Percentiles rank a stretch among this genome's conserved stretches.
Conservation (phyloP, 768 basidiomycete species). For the Kwoniella shandongensis region DNA sequence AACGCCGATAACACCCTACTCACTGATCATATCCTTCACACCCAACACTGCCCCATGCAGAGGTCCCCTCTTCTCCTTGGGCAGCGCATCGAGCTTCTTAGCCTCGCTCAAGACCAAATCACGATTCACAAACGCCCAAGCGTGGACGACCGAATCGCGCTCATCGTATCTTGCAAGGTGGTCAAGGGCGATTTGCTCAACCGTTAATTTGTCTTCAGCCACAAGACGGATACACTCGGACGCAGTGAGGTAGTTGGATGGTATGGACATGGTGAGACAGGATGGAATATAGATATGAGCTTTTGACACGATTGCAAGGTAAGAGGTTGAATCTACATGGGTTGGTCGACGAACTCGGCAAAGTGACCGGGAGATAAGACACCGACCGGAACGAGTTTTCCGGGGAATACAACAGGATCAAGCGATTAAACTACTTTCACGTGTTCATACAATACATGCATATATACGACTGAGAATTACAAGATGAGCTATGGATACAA, state of each 20-base stretch:
- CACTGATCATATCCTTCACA: conserved; percentile 44
- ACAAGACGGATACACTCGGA: conserved; percentile 27
- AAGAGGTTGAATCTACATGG: too few relatives aligned
- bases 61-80: conserved; percentile 29
- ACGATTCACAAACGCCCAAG: conserved; percentile 35
- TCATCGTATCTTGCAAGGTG: conserved; percentile 30
- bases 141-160: conserved; percentile 24
- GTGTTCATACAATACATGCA: too few relatives aligned
- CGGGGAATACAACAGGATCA: too few relatives aligned
- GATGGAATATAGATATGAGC: too few relatives aligned
- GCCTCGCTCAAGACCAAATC: conserved; percentile 28
- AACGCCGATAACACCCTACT: background rate
- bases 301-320: too few relatives aligned
- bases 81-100: conserved; percentile 28
- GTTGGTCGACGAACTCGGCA: too few relatives aligned
- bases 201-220: conserved; percentile 14
- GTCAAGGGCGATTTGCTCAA: conserved; percentile 27
- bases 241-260: conserved; percentile 34
- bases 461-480: too few relatives aligned
- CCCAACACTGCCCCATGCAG: conserved; percentile 35
- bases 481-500: too few relatives aligned
- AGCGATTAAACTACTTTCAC: too few relatives aligned
- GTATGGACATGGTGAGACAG: too few relatives aligned
- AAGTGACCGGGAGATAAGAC: too few relatives aligned
- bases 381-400: too few relatives aligned